phyloP scores from a whole-genome alignment of 2,329 filamentous ascomycete species.

The Cladosporium colombiae region DNA sequence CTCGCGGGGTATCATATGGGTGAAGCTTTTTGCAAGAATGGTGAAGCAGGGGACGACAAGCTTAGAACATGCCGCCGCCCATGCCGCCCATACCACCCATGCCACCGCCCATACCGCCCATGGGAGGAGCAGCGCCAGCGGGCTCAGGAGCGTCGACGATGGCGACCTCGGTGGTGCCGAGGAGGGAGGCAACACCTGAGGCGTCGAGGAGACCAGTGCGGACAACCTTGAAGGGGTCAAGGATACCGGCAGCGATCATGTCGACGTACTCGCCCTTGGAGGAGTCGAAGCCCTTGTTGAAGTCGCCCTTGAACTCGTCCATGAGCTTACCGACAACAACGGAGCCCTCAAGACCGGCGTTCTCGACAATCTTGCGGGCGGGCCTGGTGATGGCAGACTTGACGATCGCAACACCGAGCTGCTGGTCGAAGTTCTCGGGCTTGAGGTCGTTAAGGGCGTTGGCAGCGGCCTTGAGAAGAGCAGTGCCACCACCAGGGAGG shows the following conservation, averaged over 20 bases:
- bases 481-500: slow-evolving; percentile 96
- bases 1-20: slow-evolving; percentile 19
- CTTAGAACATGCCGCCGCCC: slow-evolving; percentile 65
- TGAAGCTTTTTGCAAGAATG: slow-evolving; percentile 2
- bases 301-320: slow-evolving; percentile 86
- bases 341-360: slow-evolving; percentile 91
- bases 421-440: slow-evolving; percentile 95
- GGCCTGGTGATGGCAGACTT: slow-evolving; percentile 97
- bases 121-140: slow-evolving; percentile 62
- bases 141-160: slow-evolving; percentile 96
- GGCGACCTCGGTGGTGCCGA: slow-evolving; percentile 96
- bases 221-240: slow-evolving; percentile 99
- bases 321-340: slow-evolving; percentile 98
- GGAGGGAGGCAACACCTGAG: slow-evolving; percentile 91
- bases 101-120: slow-evolving; percentile 47
- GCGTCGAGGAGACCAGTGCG: slow-evolving; percentile 94
- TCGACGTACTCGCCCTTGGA: slow-evolving; percentile 97
- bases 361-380: slow-evolving; percentile 94
- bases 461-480: slow-evolving; percentile 92
- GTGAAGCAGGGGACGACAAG: slow-evolving; percentile 17
- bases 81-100: slow-evolving; percentile 63
- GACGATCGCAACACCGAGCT: slow-evolving; percentile 95
- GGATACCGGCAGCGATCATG: slow-evolving; percentile 96
- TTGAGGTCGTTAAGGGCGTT: slow-evolving; percentile 84
- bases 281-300: slow-evolving; percentile 98